phyloP scores from a whole-genome alignment of 2,329 filamentous ascomycete species.

The Neurospora sp. region DNA sequence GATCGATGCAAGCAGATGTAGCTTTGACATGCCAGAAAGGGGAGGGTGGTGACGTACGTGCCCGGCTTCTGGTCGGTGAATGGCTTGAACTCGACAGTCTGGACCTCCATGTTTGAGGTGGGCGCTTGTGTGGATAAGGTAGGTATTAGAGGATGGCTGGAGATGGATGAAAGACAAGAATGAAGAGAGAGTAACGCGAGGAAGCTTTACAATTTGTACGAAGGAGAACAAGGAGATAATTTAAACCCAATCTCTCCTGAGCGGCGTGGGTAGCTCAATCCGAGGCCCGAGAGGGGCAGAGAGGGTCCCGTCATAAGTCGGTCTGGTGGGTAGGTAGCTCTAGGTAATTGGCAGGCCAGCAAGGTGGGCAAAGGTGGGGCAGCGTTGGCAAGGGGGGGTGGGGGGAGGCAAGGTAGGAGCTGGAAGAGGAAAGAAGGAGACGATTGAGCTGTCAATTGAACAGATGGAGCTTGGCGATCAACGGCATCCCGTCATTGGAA shows the following conservation, averaged over 20 bases:
- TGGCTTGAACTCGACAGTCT: conserved; percentile 73
- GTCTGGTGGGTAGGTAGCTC: background rate
- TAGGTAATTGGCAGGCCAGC: background rate
- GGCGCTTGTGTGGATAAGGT: conserved; percentile 16
- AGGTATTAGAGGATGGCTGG: background rate
- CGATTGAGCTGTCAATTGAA: background rate
- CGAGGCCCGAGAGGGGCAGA: background rate
- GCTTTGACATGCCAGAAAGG: conserved; percentile 10
- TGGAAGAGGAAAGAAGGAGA: background rate
- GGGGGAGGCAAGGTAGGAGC: background rate
- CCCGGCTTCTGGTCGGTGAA: conserved; percentile 97
- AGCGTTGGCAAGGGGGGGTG: background rate
- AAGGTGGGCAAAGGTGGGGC: background rate
- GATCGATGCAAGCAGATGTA: background rate
- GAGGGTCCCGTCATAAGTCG: background rate
- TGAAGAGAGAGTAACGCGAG: background rate
- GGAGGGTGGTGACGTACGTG: conserved; percentile 62
- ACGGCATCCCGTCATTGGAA: background rate
- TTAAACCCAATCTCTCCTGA: background rate
- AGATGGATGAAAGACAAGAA: background rate
- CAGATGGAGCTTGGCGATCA: background rate
- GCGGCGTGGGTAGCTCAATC: background rate
- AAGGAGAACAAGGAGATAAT: background rate
- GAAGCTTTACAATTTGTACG: background rate
- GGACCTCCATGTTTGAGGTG: conserved; percentile 48